A percentile compares a stretch with the other conserved stretches of the same genome.
These are phyloP conservation scores for Tylopilus felleus DNA, from an alignment of 768 basidiomycete species.

Conservation along the genomic window DNA sequence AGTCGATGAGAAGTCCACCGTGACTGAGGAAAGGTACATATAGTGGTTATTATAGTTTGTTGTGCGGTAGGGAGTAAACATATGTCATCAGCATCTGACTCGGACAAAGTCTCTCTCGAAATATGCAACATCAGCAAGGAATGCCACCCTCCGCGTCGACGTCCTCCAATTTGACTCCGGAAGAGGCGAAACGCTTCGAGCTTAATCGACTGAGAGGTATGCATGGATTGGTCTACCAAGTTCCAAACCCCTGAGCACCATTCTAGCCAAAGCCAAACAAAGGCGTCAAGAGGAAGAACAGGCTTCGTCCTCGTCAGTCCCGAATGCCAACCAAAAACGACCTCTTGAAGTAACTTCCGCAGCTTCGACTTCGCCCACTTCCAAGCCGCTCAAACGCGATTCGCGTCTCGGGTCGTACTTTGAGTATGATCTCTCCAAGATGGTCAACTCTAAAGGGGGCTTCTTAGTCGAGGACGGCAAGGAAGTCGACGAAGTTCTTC, in stretches of 20 bases:
- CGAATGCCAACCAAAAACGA: slow-evolving; percentile 74
- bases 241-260: slow-evolving; percentile 1
- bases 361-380: slow-evolving; percentile 59
- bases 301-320: slow-evolving; percentile 41
- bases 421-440: slow-evolving; percentile 95
- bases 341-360: slow-evolving; percentile 57
- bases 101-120: no score
- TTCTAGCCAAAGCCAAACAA: slow-evolving; percentile 70
- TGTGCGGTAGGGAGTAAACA: slow-evolving; percentile 5
- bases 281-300: slow-evolving; percentile 58
- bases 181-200: slow-evolving; percentile 70
- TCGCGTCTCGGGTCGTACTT: slow-evolving; percentile 87
- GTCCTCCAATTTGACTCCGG: slow-evolving; percentile 48
- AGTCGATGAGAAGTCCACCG: slow-evolving; percentile 19
- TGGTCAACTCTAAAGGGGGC: slow-evolving; percentile 95
- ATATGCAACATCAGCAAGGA: slow-evolving; percentile 3
- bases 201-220: slow-evolving; percentile 76
- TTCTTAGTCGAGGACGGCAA: slow-evolving; percentile 90
- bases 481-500: slow-evolving; percentile 71
- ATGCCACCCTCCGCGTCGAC: slow-evolving; percentile 8
- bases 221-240: not conserved
- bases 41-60: not conserved
- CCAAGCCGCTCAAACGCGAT: slow-evolving; percentile 61
- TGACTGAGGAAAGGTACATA: slow-evolving; percentile 8
- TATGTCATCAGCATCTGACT: slow-evolving; percentile 13